These are phyloP conservation scores for Penicillium steckii DNA, from an alignment of 495 filamentous ascomycete species.

Conservation along the genomic window DNA sequence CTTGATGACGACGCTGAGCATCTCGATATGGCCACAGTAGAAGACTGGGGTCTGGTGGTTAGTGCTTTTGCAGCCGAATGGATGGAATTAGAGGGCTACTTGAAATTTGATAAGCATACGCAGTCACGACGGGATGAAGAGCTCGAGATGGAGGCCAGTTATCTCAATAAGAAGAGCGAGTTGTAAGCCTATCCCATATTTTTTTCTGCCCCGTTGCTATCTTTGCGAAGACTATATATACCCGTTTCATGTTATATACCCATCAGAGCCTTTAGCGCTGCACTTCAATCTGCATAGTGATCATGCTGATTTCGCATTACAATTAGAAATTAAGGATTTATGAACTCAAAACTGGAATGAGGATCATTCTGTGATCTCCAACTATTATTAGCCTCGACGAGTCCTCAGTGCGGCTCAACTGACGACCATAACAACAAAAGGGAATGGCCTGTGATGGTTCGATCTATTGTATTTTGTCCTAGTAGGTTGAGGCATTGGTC, in stretches of 20 bases:
- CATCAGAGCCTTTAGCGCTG: background rate
- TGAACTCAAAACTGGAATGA: too few species aligned
- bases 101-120: conserved; percentile 1
- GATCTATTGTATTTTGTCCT: too few species aligned
- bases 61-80: conserved; percentile 88
- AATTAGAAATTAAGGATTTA: too few species aligned
- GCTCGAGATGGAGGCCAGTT: conserved; percentile 16
- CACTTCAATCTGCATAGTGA: background rate
- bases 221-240: background rate
- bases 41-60: conserved; percentile 83
- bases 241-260: background rate
- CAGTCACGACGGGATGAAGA: conserved; percentile 10
- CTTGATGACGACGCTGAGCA: conserved; percentile 83
- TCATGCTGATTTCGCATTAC: background rate
- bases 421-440: too few species aligned
- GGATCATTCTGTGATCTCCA: too few species aligned
- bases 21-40: conserved; percentile 76
- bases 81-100: conserved; percentile 80
- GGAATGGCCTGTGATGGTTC: too few species aligned
- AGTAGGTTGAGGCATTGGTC: too few species aligned
- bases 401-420: too few species aligned
- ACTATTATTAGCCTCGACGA: too few species aligned
- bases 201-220: background rate
- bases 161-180: conserved; percentile 38
- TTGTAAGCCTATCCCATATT: conserved; percentile 41